phyloP scores from a whole-genome alignment of 140 eudicot species.

The Oenanthe javanica region DNA sequence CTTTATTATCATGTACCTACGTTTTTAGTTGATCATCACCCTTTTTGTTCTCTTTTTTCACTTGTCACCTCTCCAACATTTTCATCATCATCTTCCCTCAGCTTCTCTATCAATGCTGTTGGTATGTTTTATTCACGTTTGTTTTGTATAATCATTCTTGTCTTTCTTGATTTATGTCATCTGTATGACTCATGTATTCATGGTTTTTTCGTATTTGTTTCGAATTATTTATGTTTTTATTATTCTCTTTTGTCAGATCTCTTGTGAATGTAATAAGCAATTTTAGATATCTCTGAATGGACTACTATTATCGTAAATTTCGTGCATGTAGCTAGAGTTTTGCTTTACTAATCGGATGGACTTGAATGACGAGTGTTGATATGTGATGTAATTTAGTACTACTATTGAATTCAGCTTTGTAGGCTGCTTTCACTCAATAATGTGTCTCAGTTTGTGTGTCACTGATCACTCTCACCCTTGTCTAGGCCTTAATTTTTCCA shows the following conservation, averaged over 20 bases:
- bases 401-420: not conserved
- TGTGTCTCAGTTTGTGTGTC: not conserved
- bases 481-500: not conserved
- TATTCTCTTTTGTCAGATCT: not conserved
- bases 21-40: not conserved
- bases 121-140: not conserved
- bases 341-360: not conserved
- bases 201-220: not conserved
- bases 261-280: not conserved
- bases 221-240: too few relatives aligned
- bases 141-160: not conserved
- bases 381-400: not conserved
- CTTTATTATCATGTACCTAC: not conserved
- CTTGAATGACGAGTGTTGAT: slow-evolving; percentile 2
- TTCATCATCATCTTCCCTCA: not conserved
- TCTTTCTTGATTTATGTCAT: not conserved
- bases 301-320: not conserved
- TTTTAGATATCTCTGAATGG: too few relatives aligned
- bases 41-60: not conserved
- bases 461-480: not conserved
- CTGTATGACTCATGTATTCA: not conserved
- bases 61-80: not conserved
- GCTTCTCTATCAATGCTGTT: not conserved
- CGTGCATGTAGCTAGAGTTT: not conserved
- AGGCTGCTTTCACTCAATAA: not conserved